These are phyloP conservation scores for Pleodorina starrii DNA, from an alignment of 139 green algal genomes.

Conservation along the genomic window DNA sequence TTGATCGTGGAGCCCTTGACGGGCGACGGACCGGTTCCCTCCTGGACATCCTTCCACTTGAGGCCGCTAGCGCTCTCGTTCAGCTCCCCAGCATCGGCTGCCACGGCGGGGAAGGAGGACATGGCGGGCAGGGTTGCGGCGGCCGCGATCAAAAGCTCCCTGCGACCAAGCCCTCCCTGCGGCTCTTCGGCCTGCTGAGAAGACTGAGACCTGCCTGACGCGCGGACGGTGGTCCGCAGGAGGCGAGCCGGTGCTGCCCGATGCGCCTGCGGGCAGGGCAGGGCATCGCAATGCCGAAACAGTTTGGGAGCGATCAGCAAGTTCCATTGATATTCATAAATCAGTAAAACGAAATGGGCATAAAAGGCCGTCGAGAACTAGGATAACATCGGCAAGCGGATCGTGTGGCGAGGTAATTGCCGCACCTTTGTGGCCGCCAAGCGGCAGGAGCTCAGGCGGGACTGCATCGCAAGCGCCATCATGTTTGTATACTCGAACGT, in stretches of 20 bases:
- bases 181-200: not conserved
- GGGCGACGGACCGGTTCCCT: conserved; percentile 68
- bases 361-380: too few species aligned
- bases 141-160: conserved; percentile 7
- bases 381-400: too few species aligned
- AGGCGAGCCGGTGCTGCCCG: not conserved
- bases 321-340: too few species aligned
- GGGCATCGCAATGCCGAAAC: too few species aligned
- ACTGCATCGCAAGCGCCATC: conserved; percentile 23
- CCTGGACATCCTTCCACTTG: conserved; percentile 68
- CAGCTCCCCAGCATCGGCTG: conserved; percentile 21
- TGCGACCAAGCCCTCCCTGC: not conserved
- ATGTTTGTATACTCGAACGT: not conserved
- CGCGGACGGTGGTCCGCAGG: conserved; percentile 19
- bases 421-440: not conserved
- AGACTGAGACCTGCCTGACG: conserved; percentile 27
- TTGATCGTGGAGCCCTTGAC: conserved; percentile 66
- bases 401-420: too few species aligned
- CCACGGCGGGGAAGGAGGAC: conserved; percentile 18
- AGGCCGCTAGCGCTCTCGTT: conserved; percentile 62
- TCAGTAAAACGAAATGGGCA: too few species aligned
- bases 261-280: conserved; percentile 5
- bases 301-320: not conserved
- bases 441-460: not conserved
- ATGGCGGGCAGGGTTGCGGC: not conserved